Evolutionary conservation across 83 land plant species (phyloP), one percentile per base, ranked within the genome.

Genomic region (Larix sibirica): DNA sequence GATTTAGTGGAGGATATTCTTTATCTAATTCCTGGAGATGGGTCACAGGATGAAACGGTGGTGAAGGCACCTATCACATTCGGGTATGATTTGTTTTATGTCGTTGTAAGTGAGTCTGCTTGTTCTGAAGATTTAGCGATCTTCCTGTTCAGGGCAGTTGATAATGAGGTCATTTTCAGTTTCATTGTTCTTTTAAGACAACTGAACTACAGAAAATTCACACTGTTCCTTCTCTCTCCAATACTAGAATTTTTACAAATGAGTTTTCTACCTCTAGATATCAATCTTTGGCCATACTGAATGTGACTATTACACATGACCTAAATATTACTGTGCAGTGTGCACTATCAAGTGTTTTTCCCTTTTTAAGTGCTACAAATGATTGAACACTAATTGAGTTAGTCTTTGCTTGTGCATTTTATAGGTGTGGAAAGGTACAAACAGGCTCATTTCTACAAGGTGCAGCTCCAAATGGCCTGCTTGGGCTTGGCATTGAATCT

Each of bases 381-480:
- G 3, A 54, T 2, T 54, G 58, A 54, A 54, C 13, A 54, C 58
- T 54, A 54, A 42, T 12, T 54, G 14, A 12, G 3, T 54, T 12
- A 54, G 13, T 54, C 14, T 54, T 50, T 54, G 58, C 58, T 54
- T 54, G 14, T 54, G 58, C 14, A 54, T 44, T 50, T 59, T 61
- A 65, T 21, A 47, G 66, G 58, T 98, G 99, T 92, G 99, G 97
- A 18, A 75, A 86, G 87, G 86, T 88, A 69, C 99, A 98, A 85
- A 98, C 94, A 31, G 99, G 99, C 47, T 83, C 92, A 0, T 91
- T 97, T 83, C 84, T 97, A 59, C 91, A 92, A 44, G 86, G 88
- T 82, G 97, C 94, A 65, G 99, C 98, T 69, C 96, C 98, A 13
- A 91, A 98, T 88, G 99, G 99, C 20, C 88, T 98, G 2, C 86